A percentile compares a stretch with the other conserved stretches of the same genome.
phyloP scores from a whole-genome alignment of 352 stramenopile species.

The Phytophthora ohioensis region DNA sequence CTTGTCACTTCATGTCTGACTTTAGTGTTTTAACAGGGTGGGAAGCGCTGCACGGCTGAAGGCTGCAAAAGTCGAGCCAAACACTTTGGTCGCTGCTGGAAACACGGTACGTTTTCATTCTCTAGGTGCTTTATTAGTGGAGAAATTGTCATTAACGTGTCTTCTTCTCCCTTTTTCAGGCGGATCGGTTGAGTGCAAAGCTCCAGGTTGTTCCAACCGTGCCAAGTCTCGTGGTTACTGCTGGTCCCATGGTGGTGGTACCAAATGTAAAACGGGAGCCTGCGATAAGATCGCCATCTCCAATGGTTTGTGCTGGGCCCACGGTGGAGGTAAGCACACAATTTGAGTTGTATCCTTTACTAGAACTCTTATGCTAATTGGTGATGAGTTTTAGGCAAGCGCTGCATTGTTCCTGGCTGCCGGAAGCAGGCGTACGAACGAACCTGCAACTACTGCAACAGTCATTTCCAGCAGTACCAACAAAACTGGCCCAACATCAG shows the following conservation, averaged over 20 bases:
- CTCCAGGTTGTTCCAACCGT: slow-evolving; percentile 69
- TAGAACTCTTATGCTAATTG: slow-evolving; percentile 5
- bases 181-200: slow-evolving; percentile 72
- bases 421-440: slow-evolving; percentile 69
- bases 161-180: slow-evolving; percentile 14
- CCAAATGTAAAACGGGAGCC: slow-evolving; percentile 65
- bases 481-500: slow-evolving; percentile 17
- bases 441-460: slow-evolving; percentile 73
- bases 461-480: slow-evolving; percentile 54
- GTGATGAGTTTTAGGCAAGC: slow-evolving; percentile 41
- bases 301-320: slow-evolving; percentile 74
- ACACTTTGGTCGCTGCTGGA: slow-evolving; percentile 72
- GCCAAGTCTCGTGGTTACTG: slow-evolving; percentile 82
- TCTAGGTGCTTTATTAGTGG: too few species aligned
- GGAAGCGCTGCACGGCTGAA: slow-evolving; percentile 64
- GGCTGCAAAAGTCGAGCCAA: slow-evolving; percentile 73
- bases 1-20: not conserved
- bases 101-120: slow-evolving; percentile 46
- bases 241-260: slow-evolving; percentile 83
- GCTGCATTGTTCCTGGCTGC: slow-evolving; percentile 57
- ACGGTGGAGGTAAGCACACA: slow-evolving; percentile 59
- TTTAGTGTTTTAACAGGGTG: slow-evolving; percentile 41
- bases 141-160: too few species aligned
- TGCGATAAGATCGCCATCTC: slow-evolving; percentile 84
- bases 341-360: not conserved